Base-by-base conservation (phyloP, 2,329 filamentous ascomycete species). In the Aureobasidium sp. region DNA sequence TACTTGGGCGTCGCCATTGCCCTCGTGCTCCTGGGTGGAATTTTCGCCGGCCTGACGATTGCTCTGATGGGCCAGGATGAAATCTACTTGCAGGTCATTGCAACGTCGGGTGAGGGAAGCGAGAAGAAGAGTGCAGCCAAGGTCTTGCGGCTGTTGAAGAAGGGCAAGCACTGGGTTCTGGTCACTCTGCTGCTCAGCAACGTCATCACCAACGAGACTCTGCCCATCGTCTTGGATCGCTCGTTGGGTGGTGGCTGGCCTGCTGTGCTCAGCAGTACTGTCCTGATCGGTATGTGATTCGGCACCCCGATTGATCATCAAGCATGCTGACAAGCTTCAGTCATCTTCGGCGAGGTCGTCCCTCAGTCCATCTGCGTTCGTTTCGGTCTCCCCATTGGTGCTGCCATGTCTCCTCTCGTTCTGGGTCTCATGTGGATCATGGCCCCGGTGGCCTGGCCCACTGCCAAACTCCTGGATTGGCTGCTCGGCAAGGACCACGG, bases 331-430 rank as follows among this genome's bases (percentile, higher is more conserved):
- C 55, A 51, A 22, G 5, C 32, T 42, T 16, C 63, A 95, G 93
- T 98, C 67, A 96, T 98, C 62, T 98, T 98, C 68, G 93, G 93
- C 62, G 93, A 98, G 74, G 83, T 98, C 58, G 86, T 95, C 22
- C 93, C 93, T 27, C 93, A 98, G 68, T 96, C 91, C 21, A 80
- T 97, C 61, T 98, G 93, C 69, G 93, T 97, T 58, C 88, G 93
- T 63, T 97, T 93, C 68, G 93, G 93, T 50, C 80, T 98, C 10
- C 89, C 88, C 45, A 97, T 98, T 64, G 93, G 93, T 55, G 90
- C 91, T 32, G 91, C 85, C 77, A 93, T 95, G 85, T 84, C 90
- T 48, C 90, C 88, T 53, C 84, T 88, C 49, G 93, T 98, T 44
- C 78, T 95, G 19, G 70, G 76, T 22, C 79, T 98, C 61, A 98